Base-by-base conservation (phyloP, 352 stramenopile species). In the Pythium periplocum region DNA sequence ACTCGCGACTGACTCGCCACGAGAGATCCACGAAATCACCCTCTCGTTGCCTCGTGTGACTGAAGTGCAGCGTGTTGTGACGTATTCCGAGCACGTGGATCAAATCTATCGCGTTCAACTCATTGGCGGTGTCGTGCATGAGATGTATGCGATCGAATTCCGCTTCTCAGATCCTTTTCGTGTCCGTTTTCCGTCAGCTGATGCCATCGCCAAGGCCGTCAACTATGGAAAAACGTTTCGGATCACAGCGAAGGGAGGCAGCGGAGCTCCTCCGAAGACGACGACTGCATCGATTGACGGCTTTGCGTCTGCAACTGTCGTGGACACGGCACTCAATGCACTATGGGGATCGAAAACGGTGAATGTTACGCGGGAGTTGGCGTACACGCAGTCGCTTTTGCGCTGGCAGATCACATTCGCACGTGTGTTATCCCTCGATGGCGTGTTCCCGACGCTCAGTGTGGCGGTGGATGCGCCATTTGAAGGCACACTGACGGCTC, bases 21-120 rank as follows among this genome's bases (percentile, higher is more conserved):
- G 74, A 1, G 82, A 92, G 42, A 78, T 88, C 37, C 82, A 92
- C 30, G 53, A 75, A 17, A 78, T 92, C 26, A 48, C 62, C 10
- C 54, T 89, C 4, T 42, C 37, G 1, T 73, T 89, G 35, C 55
- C 61, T 2, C 35, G 26, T 1, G 69, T 83, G 7, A 85, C 69
- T 17, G 82, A 83, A 58, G 68, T 92, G 17, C 82, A 92, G 54
- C 66, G 68, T 5, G 72, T 92, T 30, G 65, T 71, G 43, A 87
- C 78, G 3, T 82, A 69, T 32, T 54, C 73, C 5, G 65, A 69
- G 11, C 82, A 90, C 34, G 59, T 84, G 10, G 75, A 92, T 34
- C 82, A 89, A 26, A 55, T 84, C 3, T 63, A 70, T 9, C 55
- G 47, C 0, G 33, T 92, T 8, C 45, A 62, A 11, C 51, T 89